A percentile compares a stretch with the other conserved stretches of the same genome.
Conservation (phyloP, 2,329 filamentous ascomycete species). For the Diaporthe aspalathi region DNA sequence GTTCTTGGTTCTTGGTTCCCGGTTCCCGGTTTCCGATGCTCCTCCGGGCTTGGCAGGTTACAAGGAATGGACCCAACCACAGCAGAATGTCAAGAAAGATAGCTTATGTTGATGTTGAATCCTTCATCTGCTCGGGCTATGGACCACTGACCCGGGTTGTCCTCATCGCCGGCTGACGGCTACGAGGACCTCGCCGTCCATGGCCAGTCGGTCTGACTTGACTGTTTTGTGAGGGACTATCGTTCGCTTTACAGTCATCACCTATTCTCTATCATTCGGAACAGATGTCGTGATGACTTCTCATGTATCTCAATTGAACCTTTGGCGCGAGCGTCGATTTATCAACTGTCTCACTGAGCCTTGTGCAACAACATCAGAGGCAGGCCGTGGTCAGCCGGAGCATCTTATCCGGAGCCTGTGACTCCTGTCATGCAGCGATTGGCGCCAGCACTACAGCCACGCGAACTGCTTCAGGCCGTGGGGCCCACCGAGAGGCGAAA, state of each 20-base stretch:
- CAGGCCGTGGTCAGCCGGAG: neutral
- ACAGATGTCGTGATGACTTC: neutral
- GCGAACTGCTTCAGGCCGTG: neutral
- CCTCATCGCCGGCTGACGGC: no score
- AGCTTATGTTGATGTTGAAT: neutral
- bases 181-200: no score
- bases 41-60: neutral
- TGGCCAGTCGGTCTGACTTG: no score
- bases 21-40: neutral
- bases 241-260: neutral
- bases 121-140: neutral
- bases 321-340: neutral
- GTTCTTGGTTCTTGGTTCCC: neutral
- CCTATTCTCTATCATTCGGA: neutral
- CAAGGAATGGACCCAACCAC: no score
- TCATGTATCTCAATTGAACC: neutral
- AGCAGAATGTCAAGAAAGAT: no score
- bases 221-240: no score
- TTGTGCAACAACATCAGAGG: neutral
- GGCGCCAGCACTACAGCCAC: neutral
- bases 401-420: constrained; percentile 11
- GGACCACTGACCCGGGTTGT: neutral
- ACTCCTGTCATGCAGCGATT: neutral
- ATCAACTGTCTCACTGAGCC: neutral
- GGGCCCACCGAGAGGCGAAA: constrained; percentile 1